phyloP scores from a whole-genome alignment of 306 rosid species.

The Delonix regia region DNA sequence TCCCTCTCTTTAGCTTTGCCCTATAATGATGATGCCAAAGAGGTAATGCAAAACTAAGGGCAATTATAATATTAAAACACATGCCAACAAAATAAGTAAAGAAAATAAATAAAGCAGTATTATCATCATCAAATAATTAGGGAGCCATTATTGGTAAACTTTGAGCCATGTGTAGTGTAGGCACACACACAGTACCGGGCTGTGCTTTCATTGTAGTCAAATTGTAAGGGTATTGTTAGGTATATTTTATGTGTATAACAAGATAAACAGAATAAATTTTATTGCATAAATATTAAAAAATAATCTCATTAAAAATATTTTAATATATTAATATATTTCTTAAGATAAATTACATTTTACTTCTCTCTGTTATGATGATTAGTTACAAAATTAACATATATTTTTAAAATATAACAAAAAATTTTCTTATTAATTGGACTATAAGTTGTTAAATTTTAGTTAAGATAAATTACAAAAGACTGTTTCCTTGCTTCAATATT shows the following conservation, averaged over 20 bases:
- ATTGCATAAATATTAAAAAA: neutral
- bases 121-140: constrained; percentile 34
- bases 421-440: too few species aligned
- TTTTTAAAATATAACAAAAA: too few species aligned
- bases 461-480: too few species aligned
- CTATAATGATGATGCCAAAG: neutral
- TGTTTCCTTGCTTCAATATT: too few species aligned
- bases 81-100: neutral
- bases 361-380: too few species aligned
- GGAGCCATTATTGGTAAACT: neutral
- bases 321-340: too few species aligned
- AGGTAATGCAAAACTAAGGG: neutral
- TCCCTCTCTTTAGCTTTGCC: neutral
- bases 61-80: neutral
- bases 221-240: neutral
- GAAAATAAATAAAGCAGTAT: neutral
- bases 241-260: neutral
- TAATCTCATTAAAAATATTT: too few species aligned
- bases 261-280: neutral
- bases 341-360: too few species aligned
- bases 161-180: neutral
- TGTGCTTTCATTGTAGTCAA: too few species aligned
- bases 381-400: too few species aligned
- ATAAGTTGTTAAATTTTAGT: too few species aligned
- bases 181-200: neutral